Conservation (phyloP, 2,329 filamentous ascomycete genomes). For the Trichoderma hamatum region DNA sequence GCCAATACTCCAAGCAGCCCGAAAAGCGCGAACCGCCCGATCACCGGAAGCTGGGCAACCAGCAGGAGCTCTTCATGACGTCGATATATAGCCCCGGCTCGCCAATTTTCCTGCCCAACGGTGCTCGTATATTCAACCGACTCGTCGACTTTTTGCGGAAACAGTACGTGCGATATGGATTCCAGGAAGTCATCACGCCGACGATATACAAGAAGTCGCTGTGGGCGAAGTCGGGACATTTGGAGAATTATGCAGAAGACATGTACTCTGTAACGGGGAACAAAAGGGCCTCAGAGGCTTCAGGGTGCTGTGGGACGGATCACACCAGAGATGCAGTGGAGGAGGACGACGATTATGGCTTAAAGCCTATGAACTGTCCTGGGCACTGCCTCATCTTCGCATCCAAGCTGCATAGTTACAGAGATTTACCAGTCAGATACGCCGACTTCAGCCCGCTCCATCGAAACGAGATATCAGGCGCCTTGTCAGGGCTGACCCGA, state of each 20-base stretch:
- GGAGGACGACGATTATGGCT: conserved; percentile 71
- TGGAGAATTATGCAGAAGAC: conserved; percentile 88
- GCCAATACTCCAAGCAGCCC: conserved; percentile 38
- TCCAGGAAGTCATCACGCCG: conserved; percentile 85
- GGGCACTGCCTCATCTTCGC: conserved; percentile 86
- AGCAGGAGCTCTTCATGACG: conserved; percentile 78
- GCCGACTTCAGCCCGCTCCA: conserved; percentile 89
- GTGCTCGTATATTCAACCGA: conserved; percentile 80
- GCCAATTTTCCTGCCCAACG: conserved; percentile 81
- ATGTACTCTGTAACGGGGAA: conserved; percentile 80
- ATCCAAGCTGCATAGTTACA: conserved; percentile 72
- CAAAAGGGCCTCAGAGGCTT: conserved; percentile 34
- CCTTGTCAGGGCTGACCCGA: conserved; percentile 78
- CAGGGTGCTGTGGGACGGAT: conserved; percentile 41
- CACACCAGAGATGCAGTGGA: conserved; percentile 47
- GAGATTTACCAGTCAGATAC: conserved; percentile 79
- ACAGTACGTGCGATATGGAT: conserved; percentile 83
- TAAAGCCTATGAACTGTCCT: conserved; percentile 94
- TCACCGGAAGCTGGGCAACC: conserved; percentile 61
- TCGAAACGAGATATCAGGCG: conserved; percentile 81
- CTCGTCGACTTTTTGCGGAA: conserved; percentile 79
- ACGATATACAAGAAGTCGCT: conserved; percentile 88
- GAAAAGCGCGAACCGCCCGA: conserved; percentile 49
- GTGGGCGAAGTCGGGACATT: conserved; percentile 84
- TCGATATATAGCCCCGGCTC: conserved; percentile 83